Conservation (phyloP, 2,329 filamentous ascomycete genomes). For the Colletotrichum agaves region DNA sequence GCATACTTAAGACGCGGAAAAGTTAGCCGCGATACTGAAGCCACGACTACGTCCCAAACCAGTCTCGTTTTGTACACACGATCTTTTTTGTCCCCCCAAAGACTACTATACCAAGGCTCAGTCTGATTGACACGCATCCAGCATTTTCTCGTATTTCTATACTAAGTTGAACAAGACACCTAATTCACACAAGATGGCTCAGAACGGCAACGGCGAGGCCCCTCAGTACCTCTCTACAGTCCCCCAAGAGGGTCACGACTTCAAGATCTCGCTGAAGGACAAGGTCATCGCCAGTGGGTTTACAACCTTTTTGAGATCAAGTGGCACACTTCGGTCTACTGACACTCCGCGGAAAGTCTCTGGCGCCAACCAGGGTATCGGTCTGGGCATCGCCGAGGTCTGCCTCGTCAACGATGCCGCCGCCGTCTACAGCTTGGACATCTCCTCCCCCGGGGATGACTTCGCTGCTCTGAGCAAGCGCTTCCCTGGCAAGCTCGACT, state of each 20-base stretch:
- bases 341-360: conserved; percentile 45
- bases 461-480: conserved; percentile 49
- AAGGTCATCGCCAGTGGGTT: conserved; percentile 53
- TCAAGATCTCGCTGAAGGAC: conserved; percentile 47
- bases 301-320: not conserved
- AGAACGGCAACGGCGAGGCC: conserved; percentile 17
- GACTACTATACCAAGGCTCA: not conserved
- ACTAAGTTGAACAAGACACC: not conserved
- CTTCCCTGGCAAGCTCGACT: conserved; percentile 54
- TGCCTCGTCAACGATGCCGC: conserved; percentile 57
- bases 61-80: conserved; percentile 7
- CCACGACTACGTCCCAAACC: not conserved
- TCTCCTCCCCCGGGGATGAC: conserved; percentile 50
- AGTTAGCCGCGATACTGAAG: conserved; percentile 7
- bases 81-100: not conserved
- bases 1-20: conserved; percentile 22
- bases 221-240: conserved; percentile 45
- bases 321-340: not conserved
- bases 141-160: not conserved
- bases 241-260: conserved; percentile 48
- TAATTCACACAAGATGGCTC: conserved; percentile 21
- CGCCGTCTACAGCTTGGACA: conserved; percentile 53
- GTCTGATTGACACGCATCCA: not conserved
- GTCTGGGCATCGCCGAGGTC: conserved; percentile 57
- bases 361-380: conserved; percentile 46